These are phyloP conservation scores for Nigrospora osmanthi DNA, from an alignment of 2,329 filamentous ascomycete species.

Conservation along the genomic window DNA sequence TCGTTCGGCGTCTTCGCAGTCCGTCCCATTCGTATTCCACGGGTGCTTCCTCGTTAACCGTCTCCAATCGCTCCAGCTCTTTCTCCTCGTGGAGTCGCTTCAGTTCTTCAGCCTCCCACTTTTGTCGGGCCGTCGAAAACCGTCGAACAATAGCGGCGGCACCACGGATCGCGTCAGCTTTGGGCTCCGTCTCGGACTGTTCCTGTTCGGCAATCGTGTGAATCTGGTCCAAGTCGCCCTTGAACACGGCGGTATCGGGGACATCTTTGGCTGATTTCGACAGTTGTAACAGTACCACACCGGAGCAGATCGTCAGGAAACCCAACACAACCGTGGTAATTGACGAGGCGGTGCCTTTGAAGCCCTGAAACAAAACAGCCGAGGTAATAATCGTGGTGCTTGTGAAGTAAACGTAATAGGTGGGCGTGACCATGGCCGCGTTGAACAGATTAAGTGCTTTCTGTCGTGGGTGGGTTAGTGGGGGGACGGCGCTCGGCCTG, in stretches of 20 bases:
- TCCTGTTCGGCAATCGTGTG: conserved; percentile 92
- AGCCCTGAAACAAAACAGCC: conserved; percentile 84
- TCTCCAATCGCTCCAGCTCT: conserved; percentile 59
- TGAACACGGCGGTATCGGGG: conserved; percentile 85
- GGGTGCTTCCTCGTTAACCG: conserved; percentile 70
- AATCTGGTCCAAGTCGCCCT: conserved; percentile 88
- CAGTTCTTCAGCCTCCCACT: conserved; percentile 73
- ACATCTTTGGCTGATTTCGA: conserved; percentile 98
- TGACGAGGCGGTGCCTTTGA: conserved; percentile 73
- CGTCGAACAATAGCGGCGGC: conserved; percentile 80
- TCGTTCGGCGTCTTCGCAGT: conserved; percentile 63
- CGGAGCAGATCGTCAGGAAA: conserved; percentile 88
- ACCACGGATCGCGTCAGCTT: conserved; percentile 91
- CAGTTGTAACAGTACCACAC: conserved; percentile 87
- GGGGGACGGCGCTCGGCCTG: background rate
- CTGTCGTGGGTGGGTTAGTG: conserved; percentile 35
- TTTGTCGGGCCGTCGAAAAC: conserved; percentile 66
- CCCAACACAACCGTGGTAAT: conserved; percentile 90
- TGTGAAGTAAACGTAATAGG: conserved; percentile 98
- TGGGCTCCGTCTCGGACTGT: conserved; percentile 92
- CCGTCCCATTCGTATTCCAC: conserved; percentile 81
- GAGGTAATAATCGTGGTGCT: conserved; percentile 92
- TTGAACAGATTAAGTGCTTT: conserved; percentile 99
- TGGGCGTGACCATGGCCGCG: conserved; percentile 91
- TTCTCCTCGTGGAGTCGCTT: conserved; percentile 75